Base-by-base conservation (phyloP, 768 basidiomycete species). In the Serendipita sp. region DNA sequence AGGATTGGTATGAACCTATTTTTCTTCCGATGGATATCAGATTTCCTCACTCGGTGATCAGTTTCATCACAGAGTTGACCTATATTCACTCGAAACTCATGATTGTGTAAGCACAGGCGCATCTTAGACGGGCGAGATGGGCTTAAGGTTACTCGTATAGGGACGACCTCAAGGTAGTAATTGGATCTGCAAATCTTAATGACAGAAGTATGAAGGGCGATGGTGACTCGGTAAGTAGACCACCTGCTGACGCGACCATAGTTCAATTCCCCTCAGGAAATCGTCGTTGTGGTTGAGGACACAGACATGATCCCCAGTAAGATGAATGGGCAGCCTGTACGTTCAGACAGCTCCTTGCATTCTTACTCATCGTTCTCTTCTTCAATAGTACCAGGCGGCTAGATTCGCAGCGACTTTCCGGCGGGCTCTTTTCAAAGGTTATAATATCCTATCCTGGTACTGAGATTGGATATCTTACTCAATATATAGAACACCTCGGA, bases 171-270 rank as follows among this genome's bases (percentile, higher is more conserved):
- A 26, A 33, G 17, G 53, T 58, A 2, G 31, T 58, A 22, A 88
- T 93, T 79, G 94, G 95, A 38, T 92, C 90, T 43, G 93, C 95
- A 14, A 98, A 97, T 71, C 70, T 94, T 66, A 94, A 94, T 64
- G 91, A 94, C 68, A 83, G 90, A 14, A 86, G 83, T 62, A 88
- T 90, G 73, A 85, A 80, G 28, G 53, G 53, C 9, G 31, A 58
- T 2, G 53, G 53, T 0, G 53, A 58, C 2, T 58, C 53, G 78
- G 53, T 58, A 11, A 58, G 53, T 58, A 13, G 3, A 11, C 17
- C 17, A 58, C 31, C 7, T 14, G 5, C 34, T 38, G 34, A 14
- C 24, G 24, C 14, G 53, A 24, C 53, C 53, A n/a, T 33, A n/a
- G 53, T 17, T 24, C n/a, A 38, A 4, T 3, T 31, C 4, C n/a